A percentile compares a stretch with the other conserved stretches of the same genome.
Conservation (phyloP, 2,329 filamentous ascomycete species). For the Sclerotiophoma versabilis region DNA sequence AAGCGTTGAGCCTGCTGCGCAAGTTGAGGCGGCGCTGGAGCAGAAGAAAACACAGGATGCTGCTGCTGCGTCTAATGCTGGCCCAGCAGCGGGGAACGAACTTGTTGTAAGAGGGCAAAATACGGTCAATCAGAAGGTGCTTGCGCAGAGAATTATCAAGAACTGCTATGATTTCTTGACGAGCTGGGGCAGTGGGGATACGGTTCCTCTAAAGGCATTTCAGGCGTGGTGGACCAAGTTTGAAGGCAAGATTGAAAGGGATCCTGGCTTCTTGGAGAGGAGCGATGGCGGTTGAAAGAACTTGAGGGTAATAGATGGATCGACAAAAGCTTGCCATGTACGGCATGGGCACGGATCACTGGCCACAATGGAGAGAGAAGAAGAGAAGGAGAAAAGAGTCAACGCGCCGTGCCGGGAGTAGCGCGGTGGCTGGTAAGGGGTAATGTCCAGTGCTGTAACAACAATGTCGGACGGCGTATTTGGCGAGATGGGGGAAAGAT, state of each 20-base stretch:
- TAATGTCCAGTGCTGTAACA: too few species aligned
- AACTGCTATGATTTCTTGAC: slow-evolving; percentile 97
- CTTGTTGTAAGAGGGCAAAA: slow-evolving; percentile 47
- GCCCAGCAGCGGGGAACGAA: slow-evolving; percentile 29
- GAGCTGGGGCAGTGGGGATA: slow-evolving; percentile 81
- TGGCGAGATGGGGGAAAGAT: too few species aligned
- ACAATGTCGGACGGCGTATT: too few species aligned
- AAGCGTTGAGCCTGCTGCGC: slow-evolving; percentile 76
- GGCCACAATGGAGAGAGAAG: too few species aligned
- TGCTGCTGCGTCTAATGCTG: slow-evolving; percentile 32
- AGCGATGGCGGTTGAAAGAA: slow-evolving; percentile 56
- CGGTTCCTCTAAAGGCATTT: slow-evolving; percentile 93
- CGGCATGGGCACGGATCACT: too few species aligned
- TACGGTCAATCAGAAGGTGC: slow-evolving; percentile 66
- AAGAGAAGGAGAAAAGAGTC: too few species aligned
- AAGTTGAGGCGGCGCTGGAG: slow-evolving; percentile 74
- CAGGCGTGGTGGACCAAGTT: slow-evolving; percentile 99
- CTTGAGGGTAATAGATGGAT: too few species aligned
- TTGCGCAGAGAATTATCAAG: slow-evolving; percentile 93
- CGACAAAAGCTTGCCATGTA: too few species aligned
- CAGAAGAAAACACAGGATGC: slow-evolving; percentile 58
- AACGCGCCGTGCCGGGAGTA: too few species aligned
- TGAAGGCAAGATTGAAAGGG: slow-evolving; percentile 81
- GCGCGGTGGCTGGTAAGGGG: too few species aligned
- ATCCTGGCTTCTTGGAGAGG: slow-evolving; percentile 88